Conservation (phyloP, 1,139 yeast species). For the Kodamaea sp. region DNA sequence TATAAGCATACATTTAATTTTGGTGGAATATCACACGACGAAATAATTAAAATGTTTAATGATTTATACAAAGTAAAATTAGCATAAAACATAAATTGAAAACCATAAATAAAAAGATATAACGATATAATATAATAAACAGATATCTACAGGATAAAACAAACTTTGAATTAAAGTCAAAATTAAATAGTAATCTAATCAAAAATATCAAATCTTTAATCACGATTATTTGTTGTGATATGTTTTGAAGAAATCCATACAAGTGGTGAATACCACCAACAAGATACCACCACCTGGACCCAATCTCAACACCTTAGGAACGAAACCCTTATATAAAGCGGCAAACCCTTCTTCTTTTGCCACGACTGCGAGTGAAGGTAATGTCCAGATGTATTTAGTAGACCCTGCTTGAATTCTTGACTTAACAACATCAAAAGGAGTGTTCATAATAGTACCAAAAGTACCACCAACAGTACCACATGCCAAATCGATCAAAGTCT, state of each 20-base stretch:
- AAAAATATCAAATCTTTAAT: background rate
- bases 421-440: slow-evolving; percentile 97
- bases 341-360: slow-evolving; percentile 71
- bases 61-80: slow-evolving; percentile 2
- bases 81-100: background rate
- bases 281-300: slow-evolving; percentile 99
- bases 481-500: slow-evolving; percentile 79
- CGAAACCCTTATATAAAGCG: slow-evolving; percentile 73
- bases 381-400: slow-evolving; percentile 85
- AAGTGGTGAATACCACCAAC: slow-evolving; percentile 88
- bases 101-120: background rate
- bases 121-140: slow-evolving; percentile 5
- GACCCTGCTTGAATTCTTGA: slow-evolving; percentile 93
- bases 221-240: slow-evolving; percentile 35
- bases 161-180: slow-evolving; percentile 1
- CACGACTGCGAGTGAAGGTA: slow-evolving; percentile 73
- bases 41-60: slow-evolving; percentile 16
- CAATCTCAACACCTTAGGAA: slow-evolving; percentile 94
- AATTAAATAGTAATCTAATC: background rate
- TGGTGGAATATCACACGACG: slow-evolving; percentile 9
- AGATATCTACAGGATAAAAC: slow-evolving; percentile 2
- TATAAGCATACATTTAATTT: slow-evolving; percentile 16
- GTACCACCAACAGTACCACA: slow-evolving; percentile 98
- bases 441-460: slow-evolving; percentile 86
- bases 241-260: slow-evolving; percentile 90